Base-by-base conservation (phyloP, 768 basidiomycete genomes). In the Mycena olivaceomarginata region DNA sequence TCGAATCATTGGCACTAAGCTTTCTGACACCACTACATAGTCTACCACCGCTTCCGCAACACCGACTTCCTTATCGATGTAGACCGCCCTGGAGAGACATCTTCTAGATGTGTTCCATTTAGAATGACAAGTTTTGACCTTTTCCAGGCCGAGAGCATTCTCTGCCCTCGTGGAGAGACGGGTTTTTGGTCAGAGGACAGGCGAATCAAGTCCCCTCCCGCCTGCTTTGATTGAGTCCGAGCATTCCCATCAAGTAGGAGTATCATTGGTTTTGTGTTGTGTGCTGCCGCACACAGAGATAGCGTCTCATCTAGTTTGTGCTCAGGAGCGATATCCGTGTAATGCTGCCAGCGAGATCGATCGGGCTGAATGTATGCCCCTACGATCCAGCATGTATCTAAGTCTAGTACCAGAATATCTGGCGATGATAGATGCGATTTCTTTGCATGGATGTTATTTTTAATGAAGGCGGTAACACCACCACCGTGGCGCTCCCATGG, bases 111-210 rank as follows among this genome's bases (percentile, higher is more conserved):
- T 1, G 64, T 72, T 9, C 71, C 71, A 22, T 72, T 72, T 6
- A 72, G 22, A 22, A 72, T 72, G 16, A 66, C 63, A 1, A 72
- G 41, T 18, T 66, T 8, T 37, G 71, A 72, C 53, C 64, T 65
- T 46, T 72, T 72, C 64, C 71, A 72, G 51, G 71, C 40, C 12
- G 71, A 66, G 64, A 72, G 71, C 64, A 72, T 65, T 22, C 64
- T 66, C 7, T 39, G 63, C 53, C 71, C 71, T 39, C 71, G 16
- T 20, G 71, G 9, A 25, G 48, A 31, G 10, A 72, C 41, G 37
- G 51, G 40, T 57, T 72, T 66, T 31, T 72, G 40, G 41, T 72
- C 72, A 3, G 64, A 22, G 18, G 72, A 66, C 12, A 65, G 25
- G 22, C 64, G 64, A 10, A 37, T 25, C 11, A 66, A 16, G 22